Evolutionary conservation across 108 stramenopile species (phyloP).

Genomic region (Nitzschia sp.): DNA sequence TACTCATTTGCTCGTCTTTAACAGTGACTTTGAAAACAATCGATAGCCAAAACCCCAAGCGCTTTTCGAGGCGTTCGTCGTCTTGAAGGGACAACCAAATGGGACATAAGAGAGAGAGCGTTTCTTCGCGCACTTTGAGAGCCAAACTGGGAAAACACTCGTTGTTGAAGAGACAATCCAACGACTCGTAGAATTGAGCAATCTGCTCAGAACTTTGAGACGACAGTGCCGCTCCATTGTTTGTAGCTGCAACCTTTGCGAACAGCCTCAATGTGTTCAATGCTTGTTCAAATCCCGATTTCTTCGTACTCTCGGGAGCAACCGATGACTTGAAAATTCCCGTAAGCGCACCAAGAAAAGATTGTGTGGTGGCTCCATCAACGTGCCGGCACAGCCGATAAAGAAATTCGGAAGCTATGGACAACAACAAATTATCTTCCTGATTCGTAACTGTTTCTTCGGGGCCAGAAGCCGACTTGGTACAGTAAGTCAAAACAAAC

Average conservation of each 20-base stretch:
- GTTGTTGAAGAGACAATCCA: background rate
- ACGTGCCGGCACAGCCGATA: constrained; percentile 16
- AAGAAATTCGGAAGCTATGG: constrained; percentile 18
- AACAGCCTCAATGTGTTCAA: constrained; percentile 7
- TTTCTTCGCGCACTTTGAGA: background rate
- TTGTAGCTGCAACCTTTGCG: background rate
- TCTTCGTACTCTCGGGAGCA: background rate
- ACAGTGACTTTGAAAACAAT: background rate
- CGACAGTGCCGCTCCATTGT: background rate
- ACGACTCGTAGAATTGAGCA: constrained; percentile 3
- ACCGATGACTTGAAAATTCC: constrained; percentile 4
- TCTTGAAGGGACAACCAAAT: background rate
- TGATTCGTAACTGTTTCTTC: background rate
- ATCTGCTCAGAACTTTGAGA: background rate
- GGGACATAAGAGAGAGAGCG: background rate
- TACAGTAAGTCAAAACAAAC: constrained; percentile 52
- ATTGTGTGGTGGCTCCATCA: background rate
- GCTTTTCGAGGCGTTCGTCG: background rate
- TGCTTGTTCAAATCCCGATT: constrained; percentile 3
- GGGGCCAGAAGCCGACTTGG: constrained; percentile 1
- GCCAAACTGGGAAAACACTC: background rate
- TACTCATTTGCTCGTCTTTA: background rate
- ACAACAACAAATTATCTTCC: constrained; percentile 13
- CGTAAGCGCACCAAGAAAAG: background rate
- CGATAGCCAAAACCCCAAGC: background rate